Evolutionary conservation across 495 filamentous ascomycete species (phyloP).

Genomic region (Penicillium pancosmium): DNA sequence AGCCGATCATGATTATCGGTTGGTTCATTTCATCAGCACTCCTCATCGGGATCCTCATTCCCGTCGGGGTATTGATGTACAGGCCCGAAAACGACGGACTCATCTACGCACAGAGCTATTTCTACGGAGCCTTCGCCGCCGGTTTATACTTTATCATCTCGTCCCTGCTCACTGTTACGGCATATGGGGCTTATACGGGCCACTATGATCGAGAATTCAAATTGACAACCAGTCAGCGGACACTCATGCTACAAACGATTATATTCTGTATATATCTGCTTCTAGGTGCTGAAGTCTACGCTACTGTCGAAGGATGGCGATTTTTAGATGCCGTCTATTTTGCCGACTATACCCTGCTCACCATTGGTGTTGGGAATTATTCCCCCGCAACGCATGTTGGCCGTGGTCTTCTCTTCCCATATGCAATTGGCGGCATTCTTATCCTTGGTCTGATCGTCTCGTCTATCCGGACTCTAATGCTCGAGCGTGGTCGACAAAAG

Average conservation of each 20-base stretch:
- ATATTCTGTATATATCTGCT: slow-evolving; percentile 75
- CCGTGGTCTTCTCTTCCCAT: slow-evolving; percentile 74
- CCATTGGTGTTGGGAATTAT: slow-evolving; percentile 77
- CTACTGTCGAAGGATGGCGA: slow-evolving; percentile 72
- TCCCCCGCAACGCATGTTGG: slow-evolving; percentile 63
- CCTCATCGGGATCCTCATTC: slow-evolving; percentile 62
- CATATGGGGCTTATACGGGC: slow-evolving; percentile 61
- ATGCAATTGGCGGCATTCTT: slow-evolving; percentile 77
- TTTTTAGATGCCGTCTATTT: slow-evolving; percentile 83
- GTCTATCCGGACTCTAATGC: slow-evolving; percentile 75
- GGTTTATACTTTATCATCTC: slow-evolving; percentile 76
- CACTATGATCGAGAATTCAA: slow-evolving; percentile 72
- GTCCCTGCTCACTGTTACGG: slow-evolving; percentile 68
- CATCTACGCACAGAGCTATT: slow-evolving; percentile 67
- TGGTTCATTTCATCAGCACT: slow-evolving; percentile 70
- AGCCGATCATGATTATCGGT: slow-evolving; percentile 67
- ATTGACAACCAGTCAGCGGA: slow-evolving; percentile 73
- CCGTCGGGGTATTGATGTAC: slow-evolving; percentile 33
- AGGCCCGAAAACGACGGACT: slow-evolving; percentile 16
- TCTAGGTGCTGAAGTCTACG: slow-evolving; percentile 71
- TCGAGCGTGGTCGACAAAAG: slow-evolving; percentile 74
- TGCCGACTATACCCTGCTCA: slow-evolving; percentile 82
- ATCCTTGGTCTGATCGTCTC: slow-evolving; percentile 84
- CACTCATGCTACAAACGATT: slow-evolving; percentile 88
- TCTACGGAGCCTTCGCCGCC: slow-evolving; percentile 79